phyloP scores from a whole-genome alignment of 495 filamentous ascomycete species.

The Talaromyces proteolyticus region DNA sequence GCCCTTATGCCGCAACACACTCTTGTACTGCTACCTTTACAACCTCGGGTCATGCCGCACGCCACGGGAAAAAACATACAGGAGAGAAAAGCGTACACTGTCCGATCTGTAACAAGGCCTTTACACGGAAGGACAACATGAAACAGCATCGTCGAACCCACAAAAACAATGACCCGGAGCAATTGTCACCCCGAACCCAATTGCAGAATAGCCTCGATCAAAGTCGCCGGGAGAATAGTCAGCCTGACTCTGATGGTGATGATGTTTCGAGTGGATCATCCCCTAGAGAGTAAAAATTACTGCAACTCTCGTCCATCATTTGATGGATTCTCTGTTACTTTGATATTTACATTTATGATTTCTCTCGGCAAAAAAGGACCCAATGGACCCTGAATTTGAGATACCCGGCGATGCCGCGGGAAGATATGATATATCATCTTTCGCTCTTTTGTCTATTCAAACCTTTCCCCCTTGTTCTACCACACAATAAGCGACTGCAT shows the following conservation, averaged over 20 bases:
- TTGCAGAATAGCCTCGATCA: background rate
- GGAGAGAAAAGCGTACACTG: constrained; percentile 91
- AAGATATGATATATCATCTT: too few relatives aligned
- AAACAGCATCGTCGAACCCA: constrained; percentile 95
- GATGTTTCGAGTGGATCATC: background rate
- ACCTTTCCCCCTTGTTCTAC: background rate
- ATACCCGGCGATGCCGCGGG: background rate
- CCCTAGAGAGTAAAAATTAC: background rate
- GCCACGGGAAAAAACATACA: constrained; percentile 94
- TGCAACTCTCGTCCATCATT: background rate
- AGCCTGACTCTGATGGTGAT: background rate
- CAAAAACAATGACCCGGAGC: constrained; percentile 33
- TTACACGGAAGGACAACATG: constrained; percentile 97
- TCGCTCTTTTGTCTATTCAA: too few relatives aligned
- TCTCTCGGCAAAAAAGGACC: background rate
- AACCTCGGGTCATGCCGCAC: constrained; percentile 92
- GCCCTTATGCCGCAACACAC: constrained; percentile 54
- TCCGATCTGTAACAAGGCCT: constrained; percentile 86
- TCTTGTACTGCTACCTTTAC: constrained; percentile 82
- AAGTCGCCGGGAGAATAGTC: background rate
- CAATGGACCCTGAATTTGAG: background rate
- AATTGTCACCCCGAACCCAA: background rate
- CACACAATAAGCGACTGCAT: background rate
- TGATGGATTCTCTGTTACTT: too few relatives aligned
- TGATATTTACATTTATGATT: too few relatives aligned